Conservation (phyloP, 1,284 basidiomycete species). For the Ustilago trichophora region DNA sequence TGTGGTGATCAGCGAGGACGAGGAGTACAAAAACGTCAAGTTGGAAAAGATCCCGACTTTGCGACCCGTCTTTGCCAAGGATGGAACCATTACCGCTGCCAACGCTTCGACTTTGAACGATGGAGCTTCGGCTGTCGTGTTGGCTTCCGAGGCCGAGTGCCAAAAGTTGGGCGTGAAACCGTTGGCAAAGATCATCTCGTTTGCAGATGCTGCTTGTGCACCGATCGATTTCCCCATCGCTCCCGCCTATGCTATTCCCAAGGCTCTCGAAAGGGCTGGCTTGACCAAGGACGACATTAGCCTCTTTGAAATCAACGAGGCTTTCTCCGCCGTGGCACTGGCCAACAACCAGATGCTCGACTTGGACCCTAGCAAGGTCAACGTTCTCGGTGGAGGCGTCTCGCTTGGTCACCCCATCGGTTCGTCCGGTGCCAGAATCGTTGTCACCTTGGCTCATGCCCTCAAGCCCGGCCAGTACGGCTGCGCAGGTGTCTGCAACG, state of each 20-base stretch:
- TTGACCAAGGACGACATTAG: slow-evolving; percentile 85
- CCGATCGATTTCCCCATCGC: slow-evolving; percentile 98
- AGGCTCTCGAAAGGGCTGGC: slow-evolving; percentile 86
- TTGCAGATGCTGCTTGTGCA: slow-evolving; percentile 93
- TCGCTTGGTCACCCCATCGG: slow-evolving; percentile 76
- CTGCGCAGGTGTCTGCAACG: slow-evolving; percentile 95
- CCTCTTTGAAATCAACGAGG: slow-evolving; percentile 91
- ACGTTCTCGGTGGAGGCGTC: slow-evolving; percentile 78
- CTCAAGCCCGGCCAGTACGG: slow-evolving; percentile 96
- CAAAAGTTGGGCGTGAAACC: slow-evolving; percentile 67
- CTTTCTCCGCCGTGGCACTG: slow-evolving; percentile 67
- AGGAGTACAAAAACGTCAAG: slow-evolving; percentile 81
- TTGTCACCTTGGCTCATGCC: slow-evolving; percentile 90
- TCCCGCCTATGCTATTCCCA: slow-evolving; percentile 88
- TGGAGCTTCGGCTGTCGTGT: slow-evolving; percentile 68
- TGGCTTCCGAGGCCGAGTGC: slow-evolving; percentile 63
- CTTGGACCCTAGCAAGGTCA: slow-evolving; percentile 83
- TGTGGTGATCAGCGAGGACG: slow-evolving; percentile 83
- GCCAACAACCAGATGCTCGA: slow-evolving; percentile 66
- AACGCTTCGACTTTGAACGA: slow-evolving; percentile 69
- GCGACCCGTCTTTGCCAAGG: slow-evolving; percentile 68
- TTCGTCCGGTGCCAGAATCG: slow-evolving; percentile 91
- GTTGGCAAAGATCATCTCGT: slow-evolving; percentile 71
- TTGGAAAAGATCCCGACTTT: slow-evolving; percentile 67
- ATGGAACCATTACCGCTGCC: slow-evolving; percentile 69